Evolutionary conservation across 2,329 filamentous ascomycete species (phyloP).

Genomic region (Colletotrichum sojae): DNA sequence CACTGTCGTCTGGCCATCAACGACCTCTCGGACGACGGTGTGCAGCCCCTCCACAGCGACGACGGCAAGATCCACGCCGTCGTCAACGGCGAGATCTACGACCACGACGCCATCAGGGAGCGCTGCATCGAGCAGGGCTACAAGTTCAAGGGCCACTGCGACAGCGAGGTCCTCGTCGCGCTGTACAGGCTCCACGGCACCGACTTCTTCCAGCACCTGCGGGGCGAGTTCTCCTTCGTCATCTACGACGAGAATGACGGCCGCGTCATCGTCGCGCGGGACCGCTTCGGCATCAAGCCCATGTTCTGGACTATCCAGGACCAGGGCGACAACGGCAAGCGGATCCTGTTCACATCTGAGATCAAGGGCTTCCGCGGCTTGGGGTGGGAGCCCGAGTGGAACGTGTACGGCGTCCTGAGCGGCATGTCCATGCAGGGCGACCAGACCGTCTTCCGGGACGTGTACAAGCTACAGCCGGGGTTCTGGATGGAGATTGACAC

Average conservation of each 20-base stretch:
- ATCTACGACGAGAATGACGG: constrained; percentile 61
- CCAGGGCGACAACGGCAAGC: constrained; percentile 48
- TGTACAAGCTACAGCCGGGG: constrained; percentile 60
- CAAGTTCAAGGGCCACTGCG: constrained; percentile 60
- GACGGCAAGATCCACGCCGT: constrained; percentile 63
- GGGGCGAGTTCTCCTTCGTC: constrained; percentile 69
- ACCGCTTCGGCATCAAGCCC: constrained; percentile 71
- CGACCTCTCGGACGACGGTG: constrained; percentile 62
- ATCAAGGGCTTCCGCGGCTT: constrained; percentile 67
- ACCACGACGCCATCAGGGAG: constrained; percentile 60
- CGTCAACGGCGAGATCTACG: constrained; percentile 74
- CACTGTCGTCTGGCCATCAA: constrained; percentile 68
- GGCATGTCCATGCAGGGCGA: constrained; percentile 59
- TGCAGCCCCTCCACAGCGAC: constrained; percentile 60
- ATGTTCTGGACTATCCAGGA: constrained; percentile 62
- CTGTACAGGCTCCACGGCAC: constrained; percentile 65
- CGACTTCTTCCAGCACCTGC: constrained; percentile 55
- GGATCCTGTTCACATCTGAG: constrained; percentile 65
- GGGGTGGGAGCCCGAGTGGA: constrained; percentile 68
- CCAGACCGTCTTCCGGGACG: constrained; percentile 65
- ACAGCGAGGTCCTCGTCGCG: constrained; percentile 67
- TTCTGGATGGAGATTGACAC: constrained; percentile 57
- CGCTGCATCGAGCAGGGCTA: constrained; percentile 55
- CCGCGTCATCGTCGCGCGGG: constrained; percentile 62
- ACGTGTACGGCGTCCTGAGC: constrained; percentile 60